These are phyloP conservation scores for Passiflora organensis DNA, from an alignment of 345 rosid genomes.

Conservation along the genomic window DNA sequence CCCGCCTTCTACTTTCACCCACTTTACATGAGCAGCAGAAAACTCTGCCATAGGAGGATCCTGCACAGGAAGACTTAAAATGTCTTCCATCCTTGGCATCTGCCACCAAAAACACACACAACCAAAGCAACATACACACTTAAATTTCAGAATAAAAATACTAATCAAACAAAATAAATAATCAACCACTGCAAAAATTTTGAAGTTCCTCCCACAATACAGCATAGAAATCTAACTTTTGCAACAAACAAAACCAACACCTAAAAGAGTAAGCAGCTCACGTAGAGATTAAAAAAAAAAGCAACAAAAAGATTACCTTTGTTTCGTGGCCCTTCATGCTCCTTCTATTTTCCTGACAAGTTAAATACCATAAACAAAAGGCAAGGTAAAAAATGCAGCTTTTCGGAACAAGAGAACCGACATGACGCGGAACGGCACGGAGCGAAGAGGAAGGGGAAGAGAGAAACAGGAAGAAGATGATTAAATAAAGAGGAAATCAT, in stretches of 20 bases:
- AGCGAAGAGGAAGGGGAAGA: background rate
- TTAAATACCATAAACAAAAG: background rate
- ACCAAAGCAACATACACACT: background rate
- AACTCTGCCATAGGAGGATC: constrained; percentile 50
- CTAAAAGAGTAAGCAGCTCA: background rate
- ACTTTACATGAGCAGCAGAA: constrained; percentile 39
- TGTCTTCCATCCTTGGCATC: constrained; percentile 58
- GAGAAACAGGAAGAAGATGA: no score
- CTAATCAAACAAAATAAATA: background rate
- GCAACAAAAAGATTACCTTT: constrained; percentile 17
- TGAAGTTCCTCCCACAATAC: background rate
- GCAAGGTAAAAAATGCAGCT: background rate
- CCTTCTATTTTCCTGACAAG: background rate
- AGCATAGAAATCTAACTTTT: background rate
- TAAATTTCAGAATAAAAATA: background rate
- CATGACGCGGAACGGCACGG: background rate
- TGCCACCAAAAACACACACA: constrained; percentile 7
- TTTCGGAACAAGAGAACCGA: background rate
- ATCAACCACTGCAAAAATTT: no score
- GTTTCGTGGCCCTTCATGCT: constrained; percentile 37
- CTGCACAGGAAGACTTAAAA: constrained; percentile 47
- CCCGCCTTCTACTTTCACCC: constrained; percentile 51
- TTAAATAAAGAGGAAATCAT: no score
- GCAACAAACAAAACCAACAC: background rate
- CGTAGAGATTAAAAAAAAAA: background rate